Base-by-base conservation (phyloP, 2,329 filamentous ascomycete genomes). In the Orbilia brochopaga region DNA sequence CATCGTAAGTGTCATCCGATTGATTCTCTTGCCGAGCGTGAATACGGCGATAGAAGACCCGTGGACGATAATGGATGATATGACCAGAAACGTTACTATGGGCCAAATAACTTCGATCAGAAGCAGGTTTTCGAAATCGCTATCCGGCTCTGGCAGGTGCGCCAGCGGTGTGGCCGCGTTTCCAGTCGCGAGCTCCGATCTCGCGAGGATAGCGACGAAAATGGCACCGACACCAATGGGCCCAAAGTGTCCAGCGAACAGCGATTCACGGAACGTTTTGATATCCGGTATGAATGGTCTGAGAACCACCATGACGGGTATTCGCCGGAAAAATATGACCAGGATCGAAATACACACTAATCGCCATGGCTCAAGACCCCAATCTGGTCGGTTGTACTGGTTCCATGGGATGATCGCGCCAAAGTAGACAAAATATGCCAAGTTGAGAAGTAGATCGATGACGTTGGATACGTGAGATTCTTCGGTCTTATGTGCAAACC, bases 391-490 rank as follows among this genome's bases (percentile, higher is more conserved):
- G 81, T 97, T 96, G 84, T 88, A 99, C 79, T 91, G 88, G 76
- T 89, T 86, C 94, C 94, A 99, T 0, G 94, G 94, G 73, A 99
- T 94, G 79, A 99, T 97, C 60, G 94, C 91, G 59, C 94, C 94
- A 74, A 99, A 90, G 79, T 94, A 99, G 76, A 99, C 94, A 79
- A 99, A 99, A 80, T 97, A 99, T 1, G 93, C 86, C 87, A 99
- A 85, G 80, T 99, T 99, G 82, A 99, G 88, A 73, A 99, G 83
- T 79, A 99, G 81, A 83, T 99, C 94, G 78, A 99, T 99, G 79
- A 99, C 94, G 86, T 99, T 97, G 79, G 93, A 97, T 8, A 99
- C 94, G 79, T 97, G 94, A 0, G 94, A 93, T 80, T 99, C 94
- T 79, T 99, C 94, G 0, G 94, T 99, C 83, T 97, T 97, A 78